These are phyloP conservation scores for Camellia sinensis DNA, from an alignment of 148 eudicot species.

Conservation along the genomic window DNA sequence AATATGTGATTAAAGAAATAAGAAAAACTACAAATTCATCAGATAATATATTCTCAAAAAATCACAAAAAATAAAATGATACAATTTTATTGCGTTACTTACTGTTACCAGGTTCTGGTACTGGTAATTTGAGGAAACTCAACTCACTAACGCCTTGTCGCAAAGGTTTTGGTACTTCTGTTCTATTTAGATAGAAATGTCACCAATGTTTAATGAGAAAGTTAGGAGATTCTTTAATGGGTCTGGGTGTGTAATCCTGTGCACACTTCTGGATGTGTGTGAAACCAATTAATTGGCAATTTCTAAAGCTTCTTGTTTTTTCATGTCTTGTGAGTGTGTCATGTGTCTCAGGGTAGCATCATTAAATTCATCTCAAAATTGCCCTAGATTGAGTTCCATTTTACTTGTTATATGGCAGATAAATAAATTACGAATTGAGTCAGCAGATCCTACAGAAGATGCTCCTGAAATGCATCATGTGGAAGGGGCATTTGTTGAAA, in stretches of 20 bases:
- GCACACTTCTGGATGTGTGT: too few species aligned
- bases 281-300: too few species aligned
- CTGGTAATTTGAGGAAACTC: background rate
- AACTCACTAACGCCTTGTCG: background rate
- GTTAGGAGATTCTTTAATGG: too few species aligned
- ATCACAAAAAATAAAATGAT: background rate
- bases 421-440: conserved; percentile 52
- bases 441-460: conserved; percentile 62
- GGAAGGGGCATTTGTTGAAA: conserved; percentile 89
- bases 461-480: conserved; percentile 74
- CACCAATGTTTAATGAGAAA: too few species aligned
- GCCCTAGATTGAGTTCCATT: background rate
- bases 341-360: background rate
- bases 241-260: too few species aligned
- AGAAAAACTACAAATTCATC: background rate
- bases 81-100: background rate
- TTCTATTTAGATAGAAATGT: too few species aligned
- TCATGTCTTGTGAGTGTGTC: background rate
- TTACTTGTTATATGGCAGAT: conserved; percentile 32
- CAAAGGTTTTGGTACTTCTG: background rate
- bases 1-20: background rate
- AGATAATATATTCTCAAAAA: background rate
- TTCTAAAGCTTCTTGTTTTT: background rate
- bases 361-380: conserved; percentile 1
- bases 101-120: conserved; percentile 2